Base-by-base conservation (phyloP, 1,284 basidiomycete species). In the Tetrapyrgos nigripes region DNA sequence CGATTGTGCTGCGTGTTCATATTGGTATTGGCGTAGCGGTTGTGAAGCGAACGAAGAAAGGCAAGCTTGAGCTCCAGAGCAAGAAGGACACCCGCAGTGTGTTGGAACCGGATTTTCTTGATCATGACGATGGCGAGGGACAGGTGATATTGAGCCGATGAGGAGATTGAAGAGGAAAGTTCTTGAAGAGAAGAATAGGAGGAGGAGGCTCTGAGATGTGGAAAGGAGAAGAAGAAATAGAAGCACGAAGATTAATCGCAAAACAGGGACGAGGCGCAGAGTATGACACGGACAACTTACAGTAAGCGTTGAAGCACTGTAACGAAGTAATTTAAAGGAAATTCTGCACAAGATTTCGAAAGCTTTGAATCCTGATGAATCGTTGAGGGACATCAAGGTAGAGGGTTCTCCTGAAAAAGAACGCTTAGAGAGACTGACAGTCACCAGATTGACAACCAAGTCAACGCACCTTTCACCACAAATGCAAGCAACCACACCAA, bases 271-370 rank as follows among this genome's bases (percentile, higher is more conserved):
- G n/a, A n/a, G n/a, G n/a, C n/a, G n/a, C n/a, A n/a, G n/a, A n/a
- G n/a, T n/a, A n/a, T n/a, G n/a, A n/a, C n/a, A n/a, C n/a, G n/a
- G n/a, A n/a, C n/a, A n/a, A 50, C 55, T 57, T 37, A 50, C 54
- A 14, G 54, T 43, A 14, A 56, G 17, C 27, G 47, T 56, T 27
- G 54, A 56, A 43, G 50, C 26, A 13, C 54, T 35, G 10, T 19
- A 40, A 21, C 21, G 19, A 1, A 56, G 26, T 1, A 49, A 19
- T 47, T 40, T 49, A 21, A 56, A 56, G 21, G 26, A 23, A 37
- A 56, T 27, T 3, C 17, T 44, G 24, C 54, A 50, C 3, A 43
- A n/a, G 37, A 50, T 50, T 37, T 56, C 47, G 1, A 56, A 21
- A 1, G 49, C 48, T 35, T 50, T 49, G 23, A 44, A 40, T 21